Evolutionary conservation across 1,139 yeast species (phyloP).

Genomic region (Geotrichum macrosporum): DNA sequence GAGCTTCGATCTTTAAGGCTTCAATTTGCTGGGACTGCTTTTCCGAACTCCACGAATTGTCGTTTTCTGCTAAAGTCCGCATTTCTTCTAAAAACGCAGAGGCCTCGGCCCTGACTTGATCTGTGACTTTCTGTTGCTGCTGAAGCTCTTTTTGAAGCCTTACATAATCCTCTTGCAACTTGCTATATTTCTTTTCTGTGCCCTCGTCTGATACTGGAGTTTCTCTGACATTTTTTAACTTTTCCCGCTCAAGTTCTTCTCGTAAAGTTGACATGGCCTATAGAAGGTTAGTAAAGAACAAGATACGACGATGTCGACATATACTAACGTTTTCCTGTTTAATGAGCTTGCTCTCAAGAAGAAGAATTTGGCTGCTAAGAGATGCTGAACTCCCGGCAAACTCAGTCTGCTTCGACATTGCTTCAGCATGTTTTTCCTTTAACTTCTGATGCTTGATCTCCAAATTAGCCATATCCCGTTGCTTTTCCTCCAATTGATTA

Average conservation of each 20-base stretch:
- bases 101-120: constrained; percentile 43
- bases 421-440: constrained; percentile 23
- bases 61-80: constrained; percentile 38
- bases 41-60: constrained; percentile 29
- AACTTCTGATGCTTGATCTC: constrained; percentile 20
- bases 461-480: constrained; percentile 9
- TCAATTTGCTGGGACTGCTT: constrained; percentile 32
- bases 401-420: constrained; percentile 24
- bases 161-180: constrained; percentile 27
- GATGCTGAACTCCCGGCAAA: constrained; percentile 26
- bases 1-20: constrained; percentile 36
- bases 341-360: constrained; percentile 24
- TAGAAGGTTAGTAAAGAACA: not conserved
- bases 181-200: constrained; percentile 25
- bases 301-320: not conserved
- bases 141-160: constrained; percentile 31
- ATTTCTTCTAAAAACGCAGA: constrained; percentile 40
- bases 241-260: constrained; percentile 11
- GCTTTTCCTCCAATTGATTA: constrained; percentile 21
- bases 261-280: constrained; percentile 18
- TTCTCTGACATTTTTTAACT: not conserved
- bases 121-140: constrained; percentile 39
- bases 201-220: constrained; percentile 7
- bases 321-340: constrained; percentile 23
- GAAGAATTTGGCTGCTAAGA: constrained; percentile 24